phyloP scores from a whole-genome alignment of 148 eudicot species.

The Rhododendron kiyosumense region DNA sequence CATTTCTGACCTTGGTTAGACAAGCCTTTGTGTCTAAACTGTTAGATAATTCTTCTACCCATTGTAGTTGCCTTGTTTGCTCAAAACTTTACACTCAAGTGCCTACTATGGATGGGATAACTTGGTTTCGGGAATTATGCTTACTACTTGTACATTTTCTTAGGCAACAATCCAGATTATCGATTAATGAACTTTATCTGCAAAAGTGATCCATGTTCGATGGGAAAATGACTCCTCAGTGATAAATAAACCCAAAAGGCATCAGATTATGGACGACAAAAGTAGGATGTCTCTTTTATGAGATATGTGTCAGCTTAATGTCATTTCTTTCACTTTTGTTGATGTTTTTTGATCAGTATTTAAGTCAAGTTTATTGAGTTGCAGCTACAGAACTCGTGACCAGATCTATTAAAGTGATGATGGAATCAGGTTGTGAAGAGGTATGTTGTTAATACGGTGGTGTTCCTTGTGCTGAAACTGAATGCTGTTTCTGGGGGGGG shows the following conservation, averaged over 20 bases:
- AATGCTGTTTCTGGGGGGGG: not conserved
- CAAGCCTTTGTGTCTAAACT: not conserved
- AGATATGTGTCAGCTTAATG: not conserved
- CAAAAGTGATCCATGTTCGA: not conserved
- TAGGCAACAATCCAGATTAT: not conserved
- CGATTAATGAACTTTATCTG: not conserved
- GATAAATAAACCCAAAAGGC: not conserved
- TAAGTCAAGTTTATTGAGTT: slow-evolving; percentile 12
- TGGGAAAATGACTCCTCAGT: not conserved
- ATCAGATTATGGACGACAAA: not conserved
- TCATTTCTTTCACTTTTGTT: not conserved
- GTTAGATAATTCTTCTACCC: not conserved
- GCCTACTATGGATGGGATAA: not conserved
- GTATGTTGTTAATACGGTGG: slow-evolving; percentile 28
- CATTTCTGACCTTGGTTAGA: not conserved
- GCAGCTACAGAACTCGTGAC: slow-evolving; percentile 95
- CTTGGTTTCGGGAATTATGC: not conserved
- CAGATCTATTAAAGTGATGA: slow-evolving; percentile 83
- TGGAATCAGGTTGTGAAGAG: slow-evolving; percentile 99
- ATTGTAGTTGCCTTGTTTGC: not conserved
- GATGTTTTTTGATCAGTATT: not conserved
- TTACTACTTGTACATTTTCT: not conserved
- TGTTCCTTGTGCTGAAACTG: not conserved
- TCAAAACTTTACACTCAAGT: not conserved
- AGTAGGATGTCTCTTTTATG: not conserved